A percentile compares a stretch with the other conserved stretches of the same genome.
phyloP scores from a whole-genome alignment of 2,329 filamentous ascomycete species.

The Colletotrichum noveboracense region DNA sequence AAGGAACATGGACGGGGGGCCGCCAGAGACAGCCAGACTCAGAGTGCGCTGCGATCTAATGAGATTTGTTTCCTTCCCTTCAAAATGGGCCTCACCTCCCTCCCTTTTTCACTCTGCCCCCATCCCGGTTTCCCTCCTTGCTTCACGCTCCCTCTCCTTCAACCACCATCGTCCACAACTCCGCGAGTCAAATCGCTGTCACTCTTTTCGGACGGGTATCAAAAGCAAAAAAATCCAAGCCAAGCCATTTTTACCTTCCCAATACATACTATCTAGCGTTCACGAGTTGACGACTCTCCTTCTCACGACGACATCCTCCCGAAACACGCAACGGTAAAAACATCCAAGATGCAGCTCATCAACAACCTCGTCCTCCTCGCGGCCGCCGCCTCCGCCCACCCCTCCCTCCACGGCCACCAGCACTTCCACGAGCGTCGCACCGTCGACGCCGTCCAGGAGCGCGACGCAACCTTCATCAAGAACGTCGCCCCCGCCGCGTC shows the following conservation, averaged over 20 bases:
- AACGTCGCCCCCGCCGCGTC: background rate
- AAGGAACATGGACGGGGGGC: background rate
- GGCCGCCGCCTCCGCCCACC: conserved; percentile 44
- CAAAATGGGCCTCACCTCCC: conserved; percentile 19
- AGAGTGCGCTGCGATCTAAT: background rate
- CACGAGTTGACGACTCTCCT: conserved; percentile 7
- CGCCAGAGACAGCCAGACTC: background rate
- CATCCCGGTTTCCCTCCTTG: background rate
- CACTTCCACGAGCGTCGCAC: conserved; percentile 30
- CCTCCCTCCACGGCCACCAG: conserved; percentile 39
- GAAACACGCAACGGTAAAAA: background rate
- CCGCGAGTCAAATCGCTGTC: conserved; percentile 22
- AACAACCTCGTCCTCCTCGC: conserved; percentile 39
- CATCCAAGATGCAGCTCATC: conserved; percentile 45
- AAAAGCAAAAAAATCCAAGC: background rate
- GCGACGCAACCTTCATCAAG: conserved; percentile 10
- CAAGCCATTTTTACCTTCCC: background rate
- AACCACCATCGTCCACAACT: conserved; percentile 15
- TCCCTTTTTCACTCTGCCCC: background rate
- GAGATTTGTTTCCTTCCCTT: conserved; percentile 16
- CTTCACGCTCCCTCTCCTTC: conserved; percentile 1
- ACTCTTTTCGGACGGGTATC: conserved; percentile 23
- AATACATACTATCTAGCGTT: background rate
- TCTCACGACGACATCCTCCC: background rate
- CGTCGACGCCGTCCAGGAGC: background rate